Evolutionary conservation across 2,329 filamentous ascomycete genomes (phyloP).

Genomic region (Corinectria fuckeliana): DNA sequence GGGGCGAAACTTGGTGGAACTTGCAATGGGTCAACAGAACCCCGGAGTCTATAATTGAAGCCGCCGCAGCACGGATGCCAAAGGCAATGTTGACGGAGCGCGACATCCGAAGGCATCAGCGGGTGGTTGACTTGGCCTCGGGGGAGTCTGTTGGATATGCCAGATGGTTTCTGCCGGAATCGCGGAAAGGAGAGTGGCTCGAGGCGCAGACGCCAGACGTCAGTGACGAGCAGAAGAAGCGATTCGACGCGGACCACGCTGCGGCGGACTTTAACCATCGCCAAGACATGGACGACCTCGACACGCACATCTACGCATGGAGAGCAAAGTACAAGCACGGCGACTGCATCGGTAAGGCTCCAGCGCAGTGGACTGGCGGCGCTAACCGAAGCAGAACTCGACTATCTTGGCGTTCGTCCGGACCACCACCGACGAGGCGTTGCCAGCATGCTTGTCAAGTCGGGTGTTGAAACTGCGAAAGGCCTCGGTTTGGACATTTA

Average conservation of each 20-base stretch:
- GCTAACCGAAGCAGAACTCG: conserved; percentile 21
- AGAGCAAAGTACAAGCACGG: conserved; percentile 19
- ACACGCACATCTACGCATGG: conserved; percentile 20
- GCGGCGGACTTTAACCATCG: conserved; percentile 9
- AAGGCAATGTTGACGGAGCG: conserved; percentile 25
- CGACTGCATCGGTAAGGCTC: conserved; percentile 14
- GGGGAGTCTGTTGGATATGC: conserved; percentile 35
- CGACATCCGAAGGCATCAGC: conserved; percentile 28
- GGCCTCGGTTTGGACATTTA: conserved; percentile 24
- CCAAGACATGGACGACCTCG: conserved; percentile 3
- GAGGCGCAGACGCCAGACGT: conserved; percentile 26
- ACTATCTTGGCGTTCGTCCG: conserved; percentile 32
- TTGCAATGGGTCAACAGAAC: conserved; percentile 20
- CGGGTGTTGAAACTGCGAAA: conserved; percentile 28
- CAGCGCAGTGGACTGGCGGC: fast-evolving
- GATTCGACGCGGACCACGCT: background rate
- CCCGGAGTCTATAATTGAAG: conserved; percentile 20
- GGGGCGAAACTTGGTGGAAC: conserved; percentile 30
- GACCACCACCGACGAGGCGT: conserved; percentile 30
- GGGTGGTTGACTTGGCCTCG: conserved; percentile 23
- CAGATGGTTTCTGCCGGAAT: conserved; percentile 23
- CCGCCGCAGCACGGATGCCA: conserved; percentile 19
- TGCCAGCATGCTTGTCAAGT: conserved; percentile 29
- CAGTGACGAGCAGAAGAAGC: background rate
- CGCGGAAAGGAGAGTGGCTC: conserved; percentile 15